A percentile compares a stretch with the other conserved stretches of the same genome.
phyloP scores from a whole-genome alignment of 352 stramenopile species.

The Globisporangium parvum region DNA sequence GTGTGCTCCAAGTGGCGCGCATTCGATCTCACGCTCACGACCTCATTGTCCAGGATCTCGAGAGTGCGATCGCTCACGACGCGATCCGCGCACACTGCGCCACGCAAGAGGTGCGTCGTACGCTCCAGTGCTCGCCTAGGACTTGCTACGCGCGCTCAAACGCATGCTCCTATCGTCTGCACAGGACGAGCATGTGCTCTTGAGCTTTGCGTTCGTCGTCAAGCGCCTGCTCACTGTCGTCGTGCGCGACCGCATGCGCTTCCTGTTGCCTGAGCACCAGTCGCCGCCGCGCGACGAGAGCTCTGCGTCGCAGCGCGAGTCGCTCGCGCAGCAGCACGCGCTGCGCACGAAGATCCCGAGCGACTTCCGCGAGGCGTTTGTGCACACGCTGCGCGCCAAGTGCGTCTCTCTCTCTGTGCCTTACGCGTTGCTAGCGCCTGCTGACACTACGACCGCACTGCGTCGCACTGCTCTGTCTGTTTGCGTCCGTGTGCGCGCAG shows the following conservation, averaged over 20 bases:
- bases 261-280: constrained; percentile 29
- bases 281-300: not conserved
- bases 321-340: constrained; percentile 25
- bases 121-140: too few species aligned
- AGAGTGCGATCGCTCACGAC: too few species aligned
- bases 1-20: not conserved
- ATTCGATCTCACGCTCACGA: not conserved
- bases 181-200: constrained; percentile 37
- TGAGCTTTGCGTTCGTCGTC: constrained; percentile 28
- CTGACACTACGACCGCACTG: not conserved
- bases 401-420: not conserved
- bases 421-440: not conserved
- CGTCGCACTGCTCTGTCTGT: not conserved
- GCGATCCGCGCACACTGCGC: too few species aligned
- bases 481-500: constrained; percentile 1
- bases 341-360: constrained; percentile 32
- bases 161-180: not conserved
- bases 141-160: too few species aligned
- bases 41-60: too few species aligned
- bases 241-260: constrained; percentile 43
- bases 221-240: constrained; percentile 37
- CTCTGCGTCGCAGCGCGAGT: constrained; percentile 21
- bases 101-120: constrained; percentile 8
- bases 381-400: constrained; percentile 30
- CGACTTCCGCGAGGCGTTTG: constrained; percentile 34